These are phyloP conservation scores for Mortierella alpina DNA, from an alignment of 192 early-diverging fungal genomes.

Conservation along the genomic window DNA sequence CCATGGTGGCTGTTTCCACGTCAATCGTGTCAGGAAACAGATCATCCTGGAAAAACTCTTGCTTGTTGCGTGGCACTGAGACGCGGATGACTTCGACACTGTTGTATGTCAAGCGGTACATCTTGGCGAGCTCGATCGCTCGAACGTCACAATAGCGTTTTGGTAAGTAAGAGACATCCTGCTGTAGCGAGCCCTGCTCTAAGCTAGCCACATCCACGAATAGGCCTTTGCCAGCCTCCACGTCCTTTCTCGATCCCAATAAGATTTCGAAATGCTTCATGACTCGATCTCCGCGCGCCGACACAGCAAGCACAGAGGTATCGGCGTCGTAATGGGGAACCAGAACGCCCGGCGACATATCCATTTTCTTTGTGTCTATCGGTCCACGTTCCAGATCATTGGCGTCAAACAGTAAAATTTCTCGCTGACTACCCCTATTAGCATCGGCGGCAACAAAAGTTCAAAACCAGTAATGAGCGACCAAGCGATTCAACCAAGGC, in stretches of 20 bases:
- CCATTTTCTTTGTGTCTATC: conserved; percentile 63
- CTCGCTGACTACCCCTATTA: conserved; percentile 72
- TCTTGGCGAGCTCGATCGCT: conserved; percentile 76
- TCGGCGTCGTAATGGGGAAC: conserved; percentile 78
- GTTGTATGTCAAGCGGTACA: conserved; percentile 75
- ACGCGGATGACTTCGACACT: conserved; percentile 79
- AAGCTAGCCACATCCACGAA: conserved; percentile 69
- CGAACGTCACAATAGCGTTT: conserved; percentile 74
- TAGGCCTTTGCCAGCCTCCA: conserved; percentile 12
- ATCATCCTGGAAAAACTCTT: conserved; percentile 94
- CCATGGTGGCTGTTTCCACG: conserved; percentile 58
- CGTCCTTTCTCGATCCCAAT: conserved; percentile 30
- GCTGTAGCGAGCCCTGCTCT: conserved; percentile 69
- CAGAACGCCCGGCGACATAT: conserved; percentile 81
- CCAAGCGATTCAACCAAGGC: neutral
- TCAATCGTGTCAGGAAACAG: conserved; percentile 78
- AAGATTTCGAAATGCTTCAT: conserved; percentile 80
- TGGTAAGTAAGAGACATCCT: conserved; percentile 78
- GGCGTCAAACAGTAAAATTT: conserved; percentile 67
- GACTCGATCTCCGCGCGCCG: conserved; percentile 81
- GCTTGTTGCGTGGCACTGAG: conserved; percentile 80
- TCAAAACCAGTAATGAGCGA: no score
- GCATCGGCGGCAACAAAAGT: neutral
- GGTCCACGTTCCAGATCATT: conserved; percentile 54
- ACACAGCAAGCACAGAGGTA: conserved; percentile 72